Base-by-base conservation (phyloP, 306 rosid genomes). In the Sesbania bispinosa region DNA sequence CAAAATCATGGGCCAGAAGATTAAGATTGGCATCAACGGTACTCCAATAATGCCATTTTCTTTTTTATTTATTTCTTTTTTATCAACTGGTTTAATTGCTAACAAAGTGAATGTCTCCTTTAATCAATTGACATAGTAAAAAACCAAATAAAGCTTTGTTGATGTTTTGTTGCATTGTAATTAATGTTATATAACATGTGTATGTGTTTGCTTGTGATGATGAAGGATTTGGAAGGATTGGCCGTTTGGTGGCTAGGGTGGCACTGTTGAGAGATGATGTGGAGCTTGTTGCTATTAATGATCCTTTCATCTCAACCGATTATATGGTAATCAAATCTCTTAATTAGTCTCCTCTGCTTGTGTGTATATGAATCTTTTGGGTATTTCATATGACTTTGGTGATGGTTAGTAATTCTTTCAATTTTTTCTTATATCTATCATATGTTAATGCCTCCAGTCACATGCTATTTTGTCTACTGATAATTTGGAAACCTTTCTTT, bases 11-110 rank as follows among this genome's bases (percentile, higher is more conserved):
- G 81, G 62, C 35, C 64, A 38, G 33, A 89, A 87, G 83, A 71
- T 88, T 78, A 90, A 83, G 90, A 88, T 90, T 62, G 97, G 94
- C 26, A 90, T 90, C 82, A 90, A 88, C 67, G 94, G 97, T 90
- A 77, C 65, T n/a, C 16, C 13, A 54, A 21, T 10, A 16, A 58
- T 33, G 10, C 16, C 43, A 10, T 32, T 66, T 43, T 20, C 2
- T 8, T 18, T 16, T 5, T 7, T 7, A 1, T 62, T 9, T 10
- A 10, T 4, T 0, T 5, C 10, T 10, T 30, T 61, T 7, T 13
- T 63, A 23, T 9, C 14, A 62, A 23, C 1, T 27, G 2, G 0
- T 18, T 4, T 0, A 42, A 2, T 38, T 4, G 16, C 6, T 53
- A 4, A 23, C 4, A 8, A 30, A 16, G 15, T 7, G 27, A 59